These are phyloP conservation scores for Candida ovalis DNA, from an alignment of 805 yeast genomes.

Conservation along the genomic window DNA sequence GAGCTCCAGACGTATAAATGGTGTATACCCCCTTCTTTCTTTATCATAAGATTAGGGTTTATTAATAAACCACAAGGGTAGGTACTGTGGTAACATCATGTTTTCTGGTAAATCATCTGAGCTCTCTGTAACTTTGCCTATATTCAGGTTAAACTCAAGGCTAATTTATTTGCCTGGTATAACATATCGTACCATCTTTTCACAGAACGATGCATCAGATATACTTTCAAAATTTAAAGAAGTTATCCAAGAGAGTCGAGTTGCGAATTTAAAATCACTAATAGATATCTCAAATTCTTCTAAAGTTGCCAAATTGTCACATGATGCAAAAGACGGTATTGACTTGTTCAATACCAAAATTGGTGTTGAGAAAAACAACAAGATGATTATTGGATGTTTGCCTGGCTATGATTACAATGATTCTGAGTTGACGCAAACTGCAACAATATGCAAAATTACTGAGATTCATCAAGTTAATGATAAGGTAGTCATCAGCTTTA, in stretches of 20 bases:
- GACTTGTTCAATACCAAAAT: conserved; percentile 2
- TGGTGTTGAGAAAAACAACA: conserved; percentile 3
- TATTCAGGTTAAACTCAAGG: conserved; percentile 17
- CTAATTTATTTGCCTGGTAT: conserved; percentile 59
- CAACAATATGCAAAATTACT: conserved; percentile 44
- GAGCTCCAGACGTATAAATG: too few relatives aligned
- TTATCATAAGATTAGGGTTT: too few relatives aligned
- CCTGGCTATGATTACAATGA: conserved; percentile 18
- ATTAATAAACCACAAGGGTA: too few relatives aligned
- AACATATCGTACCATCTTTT: conserved; percentile 53
- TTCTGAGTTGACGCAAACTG: conserved; percentile 14
- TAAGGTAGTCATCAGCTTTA: conserved; percentile 43
- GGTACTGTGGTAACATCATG: neutral
- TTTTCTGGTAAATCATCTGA: conserved; percentile 4
- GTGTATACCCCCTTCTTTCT: too few relatives aligned
- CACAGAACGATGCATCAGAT: conserved; percentile 43
- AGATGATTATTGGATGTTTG: conserved; percentile 23
- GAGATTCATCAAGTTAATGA: conserved; percentile 44
- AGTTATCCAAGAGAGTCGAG: neutral
- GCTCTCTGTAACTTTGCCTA: conserved; percentile 17
- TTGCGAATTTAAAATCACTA: neutral
- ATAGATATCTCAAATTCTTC: neutral
- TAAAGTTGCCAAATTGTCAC: neutral
- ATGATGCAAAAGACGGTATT: conserved; percentile 9
- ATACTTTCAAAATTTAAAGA: conserved; percentile 31